Evolutionary conservation across 2,329 filamentous ascomycete genomes (phyloP), one percentile per base, ranked within the genome.

Genomic region (Berkeleyomyces rouxiae): DNA sequence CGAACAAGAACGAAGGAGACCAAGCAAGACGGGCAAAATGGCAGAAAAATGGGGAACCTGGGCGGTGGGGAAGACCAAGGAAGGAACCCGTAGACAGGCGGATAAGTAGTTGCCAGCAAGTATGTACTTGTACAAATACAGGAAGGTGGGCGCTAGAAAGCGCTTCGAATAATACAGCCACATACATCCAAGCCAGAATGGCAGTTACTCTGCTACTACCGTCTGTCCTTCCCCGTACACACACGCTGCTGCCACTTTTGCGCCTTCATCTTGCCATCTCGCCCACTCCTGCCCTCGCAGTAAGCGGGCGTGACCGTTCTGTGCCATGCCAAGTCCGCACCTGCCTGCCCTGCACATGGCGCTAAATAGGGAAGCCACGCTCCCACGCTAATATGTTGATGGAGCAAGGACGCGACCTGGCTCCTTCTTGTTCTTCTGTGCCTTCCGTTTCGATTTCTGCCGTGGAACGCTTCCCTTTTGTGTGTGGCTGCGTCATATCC

Each of bases 1-100:
- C 9, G 6, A 37, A 11, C 5, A 36, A 49, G 33, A 7, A 40
- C 11, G 53, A 44, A 44, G 23, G 51, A 58, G 23, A 31, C 16
- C 37, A 31, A 42, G 23, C 9, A 39, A 40, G 7, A 49, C 36
- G n/a, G 23, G 42, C 16, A n/a, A 49, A 13, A 31, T 49, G 33
- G 44, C 43, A 57, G 42, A 37, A 58, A 46, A 62, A 62, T 46
- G 61, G 53, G 39, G 55, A 59, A 51, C 43, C 44, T 13, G 59
- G 44, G 51, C 37, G 53, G 23, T 40, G 42, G 53, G 51, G 51
- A 58, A 60, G 46, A 59, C 40, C 60, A 37, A 46, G 62, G 62
- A 63, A 63, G 57, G 36, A 59, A 23, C 6, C 40, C 44, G 47
- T 10, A 40, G 33, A 23, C 16, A 36, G 7, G 39, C 23, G 40